Conservation (phyloP, 1,284 basidiomycete species). For the Melampsora americana region DNA sequence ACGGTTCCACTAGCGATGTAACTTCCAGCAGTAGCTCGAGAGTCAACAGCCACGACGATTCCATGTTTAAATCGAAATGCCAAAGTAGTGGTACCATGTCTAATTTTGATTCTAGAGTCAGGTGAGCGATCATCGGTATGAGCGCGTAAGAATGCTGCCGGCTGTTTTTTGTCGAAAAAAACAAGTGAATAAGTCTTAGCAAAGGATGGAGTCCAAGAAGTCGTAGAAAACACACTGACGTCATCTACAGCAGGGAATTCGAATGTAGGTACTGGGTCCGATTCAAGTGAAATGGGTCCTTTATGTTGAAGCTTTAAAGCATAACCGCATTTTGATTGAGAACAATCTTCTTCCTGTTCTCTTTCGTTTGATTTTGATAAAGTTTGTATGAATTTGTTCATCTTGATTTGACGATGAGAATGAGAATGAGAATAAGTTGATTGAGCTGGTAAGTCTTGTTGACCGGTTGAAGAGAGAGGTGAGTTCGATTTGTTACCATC, state of each 20-base stretch:
- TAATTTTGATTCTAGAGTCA: constrained; percentile 75
- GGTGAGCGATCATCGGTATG: constrained; percentile 85
- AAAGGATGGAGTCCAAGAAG: neutral
- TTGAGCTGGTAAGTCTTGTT: too few relatives aligned
- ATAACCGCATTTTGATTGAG: constrained; percentile 8
- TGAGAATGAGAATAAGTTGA: too few relatives aligned
- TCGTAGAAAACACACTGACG: constrained; percentile 20
- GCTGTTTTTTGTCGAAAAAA: constrained; percentile 59
- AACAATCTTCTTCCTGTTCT: constrained; percentile 10
- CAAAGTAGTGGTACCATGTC: constrained; percentile 96
- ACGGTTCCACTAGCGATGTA: constrained; percentile 71
- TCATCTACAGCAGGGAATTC: constrained; percentile 41
- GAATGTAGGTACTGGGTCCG: constrained; percentile 25
- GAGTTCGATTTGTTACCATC: too few relatives aligned
- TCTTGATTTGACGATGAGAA: neutral
- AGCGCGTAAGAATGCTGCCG: constrained; percentile 77
- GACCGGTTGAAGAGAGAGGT: too few relatives aligned
- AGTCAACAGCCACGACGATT: constrained; percentile 97
- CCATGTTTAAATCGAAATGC: constrained; percentile 96
- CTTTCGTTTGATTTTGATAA: neutral
- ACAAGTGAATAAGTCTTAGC: neutral
- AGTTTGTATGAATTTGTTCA: constrained; percentile 21
- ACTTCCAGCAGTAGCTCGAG: constrained; percentile 91
- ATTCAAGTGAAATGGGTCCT: neutral
- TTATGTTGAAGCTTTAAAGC: constrained; percentile 7